Conservation (phyloP, 768 basidiomycete genomes). For the Clavaria fumosa region DNA sequence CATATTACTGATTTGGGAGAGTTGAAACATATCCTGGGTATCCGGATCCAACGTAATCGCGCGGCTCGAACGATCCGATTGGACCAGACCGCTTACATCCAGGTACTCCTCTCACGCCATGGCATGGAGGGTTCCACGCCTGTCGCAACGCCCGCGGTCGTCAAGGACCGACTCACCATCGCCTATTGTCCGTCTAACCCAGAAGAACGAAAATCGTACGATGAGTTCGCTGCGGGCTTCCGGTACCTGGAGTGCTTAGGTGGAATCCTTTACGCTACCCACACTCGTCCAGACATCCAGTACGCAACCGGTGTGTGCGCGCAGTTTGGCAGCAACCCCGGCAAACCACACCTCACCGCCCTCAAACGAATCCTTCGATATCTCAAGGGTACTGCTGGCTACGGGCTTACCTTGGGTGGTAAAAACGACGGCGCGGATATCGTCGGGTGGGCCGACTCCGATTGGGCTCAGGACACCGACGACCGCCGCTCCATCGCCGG, state of each 20-base stretch:
- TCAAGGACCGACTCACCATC: slow-evolving; percentile 6
- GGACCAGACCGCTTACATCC: slow-evolving; percentile 16
- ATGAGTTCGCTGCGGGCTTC: neutral
- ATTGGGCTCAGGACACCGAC: slow-evolving; percentile 14
- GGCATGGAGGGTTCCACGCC: slow-evolving; percentile 11
- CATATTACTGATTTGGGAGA: neutral
- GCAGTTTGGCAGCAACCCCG: slow-evolving; percentile 14
- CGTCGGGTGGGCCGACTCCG: slow-evolving; percentile 12
- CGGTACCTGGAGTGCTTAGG: slow-evolving; percentile 17
- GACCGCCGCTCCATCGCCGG: slow-evolving; percentile 16
- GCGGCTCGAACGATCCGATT: slow-evolving; percentile 14
- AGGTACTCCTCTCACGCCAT: slow-evolving; percentile 12
- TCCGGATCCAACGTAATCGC: slow-evolving; percentile 10
- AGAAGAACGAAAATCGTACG: neutral
- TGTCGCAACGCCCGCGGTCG: slow-evolving; percentile 9
- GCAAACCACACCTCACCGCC: slow-evolving; percentile 14
- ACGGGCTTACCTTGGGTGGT: slow-evolving; percentile 10
- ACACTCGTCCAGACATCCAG: slow-evolving; percentile 18
- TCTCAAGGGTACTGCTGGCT: slow-evolving; percentile 13
- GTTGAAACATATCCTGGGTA: slow-evolving; percentile 13
- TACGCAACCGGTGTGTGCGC: slow-evolving; percentile 14
- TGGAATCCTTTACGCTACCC: slow-evolving; percentile 16
- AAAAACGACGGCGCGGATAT: neutral
- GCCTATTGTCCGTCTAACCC: slow-evolving; percentile 6
- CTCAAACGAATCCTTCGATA: slow-evolving; percentile 16